Conservation (phyloP, 352 stramenopile species). For the Phytopythium cucurbitacearum region DNA sequence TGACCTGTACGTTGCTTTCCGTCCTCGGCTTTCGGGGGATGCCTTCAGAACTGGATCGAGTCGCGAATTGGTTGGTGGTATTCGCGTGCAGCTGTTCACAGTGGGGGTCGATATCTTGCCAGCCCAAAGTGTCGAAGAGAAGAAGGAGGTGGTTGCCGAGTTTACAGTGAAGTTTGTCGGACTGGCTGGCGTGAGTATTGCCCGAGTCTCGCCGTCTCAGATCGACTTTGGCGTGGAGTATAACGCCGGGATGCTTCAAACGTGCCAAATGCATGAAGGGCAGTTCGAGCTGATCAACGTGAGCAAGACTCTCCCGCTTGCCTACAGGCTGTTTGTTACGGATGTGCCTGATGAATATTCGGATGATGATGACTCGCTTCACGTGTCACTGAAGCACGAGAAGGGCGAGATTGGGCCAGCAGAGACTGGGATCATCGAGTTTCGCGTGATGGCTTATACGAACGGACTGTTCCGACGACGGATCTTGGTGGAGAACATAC, state of each 20-base stretch:
- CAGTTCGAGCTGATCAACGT: slow-evolving; percentile 77
- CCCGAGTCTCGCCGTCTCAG: slow-evolving; percentile 48
- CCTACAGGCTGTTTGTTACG: slow-evolving; percentile 73
- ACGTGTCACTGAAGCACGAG: slow-evolving; percentile 61
- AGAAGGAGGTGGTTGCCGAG: slow-evolving; percentile 73
- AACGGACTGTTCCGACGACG: slow-evolving; percentile 76
- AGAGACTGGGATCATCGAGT: slow-evolving; percentile 49
- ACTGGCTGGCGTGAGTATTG: slow-evolving; percentile 74
- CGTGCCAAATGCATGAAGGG: slow-evolving; percentile 52
- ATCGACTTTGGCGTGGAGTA: slow-evolving; percentile 82
- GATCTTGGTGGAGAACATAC: slow-evolving; percentile 80
- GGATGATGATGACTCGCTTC: slow-evolving; percentile 68
- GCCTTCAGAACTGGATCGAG: slow-evolving; percentile 75
- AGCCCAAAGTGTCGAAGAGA: slow-evolving; percentile 27
- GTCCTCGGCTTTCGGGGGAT: slow-evolving; percentile 71
- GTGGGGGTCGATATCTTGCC: slow-evolving; percentile 6
- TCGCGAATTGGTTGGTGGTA: slow-evolving; percentile 80
- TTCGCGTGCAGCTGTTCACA: slow-evolving; percentile 82
- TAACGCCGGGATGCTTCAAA: slow-evolving; percentile 38
- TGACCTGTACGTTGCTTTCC: slow-evolving; percentile 78
- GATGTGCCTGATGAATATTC: slow-evolving; percentile 63
- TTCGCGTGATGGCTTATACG: slow-evolving; percentile 59
- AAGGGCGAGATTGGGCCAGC: slow-evolving; percentile 69
- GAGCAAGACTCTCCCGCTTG: slow-evolving; percentile 72
- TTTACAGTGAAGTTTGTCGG: slow-evolving; percentile 89